Evolutionary conservation across 2,329 filamentous ascomycete species (phyloP).

Genomic region (Davidsoniella eucalypti): DNA sequence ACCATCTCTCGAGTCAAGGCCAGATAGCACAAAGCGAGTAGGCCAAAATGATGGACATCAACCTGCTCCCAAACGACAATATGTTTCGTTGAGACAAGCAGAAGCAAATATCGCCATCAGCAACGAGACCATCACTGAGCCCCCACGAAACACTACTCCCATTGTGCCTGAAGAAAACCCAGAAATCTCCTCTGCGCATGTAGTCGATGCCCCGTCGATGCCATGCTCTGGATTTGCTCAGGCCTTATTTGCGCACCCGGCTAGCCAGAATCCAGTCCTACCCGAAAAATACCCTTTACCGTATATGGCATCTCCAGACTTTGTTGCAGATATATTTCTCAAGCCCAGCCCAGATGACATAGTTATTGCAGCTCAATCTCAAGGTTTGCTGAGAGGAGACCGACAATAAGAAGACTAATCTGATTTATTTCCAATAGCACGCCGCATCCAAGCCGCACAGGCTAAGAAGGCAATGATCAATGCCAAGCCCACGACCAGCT

Average conservation of each 20-base stretch:
- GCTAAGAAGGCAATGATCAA: constrained; percentile 16
- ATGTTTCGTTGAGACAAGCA: background rate
- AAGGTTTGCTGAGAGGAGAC: constrained; percentile 48
- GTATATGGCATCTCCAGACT: constrained; percentile 32
- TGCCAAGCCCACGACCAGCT: background rate
- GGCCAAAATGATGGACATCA: background rate
- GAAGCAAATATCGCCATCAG: background rate
- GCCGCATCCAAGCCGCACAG: constrained; percentile 18
- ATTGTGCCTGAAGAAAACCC: background rate
- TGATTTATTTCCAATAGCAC: constrained; percentile 14
- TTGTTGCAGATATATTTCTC: constrained; percentile 50
- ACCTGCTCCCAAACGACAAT: background rate
- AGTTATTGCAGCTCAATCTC: constrained; percentile 71
- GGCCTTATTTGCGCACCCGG: constrained; percentile 31
- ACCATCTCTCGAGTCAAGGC: background rate
- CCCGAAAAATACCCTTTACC: constrained; percentile 27
- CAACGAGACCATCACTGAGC: background rate
- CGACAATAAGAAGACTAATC: constrained; percentile 13
- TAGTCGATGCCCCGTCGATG: background rate
- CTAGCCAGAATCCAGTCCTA: constrained; percentile 14
- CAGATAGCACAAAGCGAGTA: background rate
- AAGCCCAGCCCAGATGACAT: constrained; percentile 84
- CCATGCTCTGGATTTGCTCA: constrained; percentile 40
- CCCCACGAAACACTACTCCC: background rate
- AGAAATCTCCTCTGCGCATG: background rate